Conservation (phyloP, 169 alveolate species). For the Plasmodium sp. region DNA sequence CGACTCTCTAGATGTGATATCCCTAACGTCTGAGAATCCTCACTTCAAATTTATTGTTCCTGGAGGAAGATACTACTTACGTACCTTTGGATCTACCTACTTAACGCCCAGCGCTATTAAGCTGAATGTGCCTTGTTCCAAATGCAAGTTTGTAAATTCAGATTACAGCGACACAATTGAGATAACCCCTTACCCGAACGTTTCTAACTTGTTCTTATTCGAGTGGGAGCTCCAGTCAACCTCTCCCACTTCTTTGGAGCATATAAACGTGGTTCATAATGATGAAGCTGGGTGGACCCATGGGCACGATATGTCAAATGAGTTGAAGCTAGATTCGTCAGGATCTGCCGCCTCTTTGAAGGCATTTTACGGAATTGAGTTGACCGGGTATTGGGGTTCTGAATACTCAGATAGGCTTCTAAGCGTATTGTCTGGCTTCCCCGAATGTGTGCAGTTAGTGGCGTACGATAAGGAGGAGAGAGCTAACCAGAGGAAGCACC, state of each 20-base stretch:
- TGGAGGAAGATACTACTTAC: constrained; percentile 80
- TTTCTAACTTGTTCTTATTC: constrained; percentile 72
- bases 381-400: constrained; percentile 84
- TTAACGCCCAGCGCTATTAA: constrained; percentile 80
- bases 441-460: constrained; percentile 61
- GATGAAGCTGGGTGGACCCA: constrained; percentile 82
- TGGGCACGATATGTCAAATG: constrained; percentile 70
- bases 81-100: constrained; percentile 81
- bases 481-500: constrained; percentile 77
- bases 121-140: constrained; percentile 77
- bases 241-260: constrained; percentile 80
- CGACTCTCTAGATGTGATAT: constrained; percentile 78
- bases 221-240: constrained; percentile 79
- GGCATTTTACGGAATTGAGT: constrained; percentile 80
- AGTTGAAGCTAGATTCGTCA: constrained; percentile 77
- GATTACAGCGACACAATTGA: constrained; percentile 11
- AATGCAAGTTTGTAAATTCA: constrained; percentile 75
- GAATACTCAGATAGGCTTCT: constrained; percentile 82
- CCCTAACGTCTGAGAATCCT: constrained; percentile 38
- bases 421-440: constrained; percentile 74
- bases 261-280: constrained; percentile 69
- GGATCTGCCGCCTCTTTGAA: constrained; percentile 84
- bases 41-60: constrained; percentile 75
- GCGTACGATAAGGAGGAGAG: not conserved
- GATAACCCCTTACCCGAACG: constrained; percentile 43